Percentiles rank a stretch among this genome's conserved stretches.
These are phyloP conservation scores for Geotrichum siamense DNA, from an alignment of 1,139 yeast species.

Conservation along the genomic window DNA sequence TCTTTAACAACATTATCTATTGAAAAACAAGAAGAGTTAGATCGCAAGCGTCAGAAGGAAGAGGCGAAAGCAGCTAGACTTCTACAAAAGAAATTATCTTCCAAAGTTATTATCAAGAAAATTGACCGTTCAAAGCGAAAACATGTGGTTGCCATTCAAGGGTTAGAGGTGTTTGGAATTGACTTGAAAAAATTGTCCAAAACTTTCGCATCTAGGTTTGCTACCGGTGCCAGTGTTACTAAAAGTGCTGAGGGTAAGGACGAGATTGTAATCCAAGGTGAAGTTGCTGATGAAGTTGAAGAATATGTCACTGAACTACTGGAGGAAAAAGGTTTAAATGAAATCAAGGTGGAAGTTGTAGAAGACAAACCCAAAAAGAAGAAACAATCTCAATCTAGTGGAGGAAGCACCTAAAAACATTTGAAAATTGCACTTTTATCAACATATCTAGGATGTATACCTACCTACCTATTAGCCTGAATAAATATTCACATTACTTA, in stretches of 20 bases:
- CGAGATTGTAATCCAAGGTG: conserved; percentile 90
- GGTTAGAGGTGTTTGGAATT: conserved; percentile 77
- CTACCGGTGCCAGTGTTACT: conserved; percentile 94
- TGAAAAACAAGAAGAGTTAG: conserved; percentile 77
- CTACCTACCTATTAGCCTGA: too few relatives aligned
- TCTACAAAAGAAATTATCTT: conserved; percentile 64
- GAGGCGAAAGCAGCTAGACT: conserved; percentile 86
- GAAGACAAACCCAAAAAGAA: conserved; percentile 79
- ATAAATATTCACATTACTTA: too few relatives aligned
- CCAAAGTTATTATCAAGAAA: conserved; percentile 76
- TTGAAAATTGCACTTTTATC: too few relatives aligned
- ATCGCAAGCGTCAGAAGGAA: conserved; percentile 76
- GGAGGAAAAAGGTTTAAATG: conserved; percentile 73
- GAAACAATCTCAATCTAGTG: conserved; percentile 22
- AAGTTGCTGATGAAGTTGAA: conserved; percentile 87
- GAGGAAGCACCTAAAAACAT: too few relatives aligned
- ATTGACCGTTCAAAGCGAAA: conserved; percentile 88
- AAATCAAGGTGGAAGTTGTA: conserved; percentile 78
- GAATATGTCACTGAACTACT: conserved; percentile 62
- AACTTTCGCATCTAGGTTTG: conserved; percentile 88
- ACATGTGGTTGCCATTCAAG: conserved; percentile 78
- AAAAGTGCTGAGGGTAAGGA: conserved; percentile 89
- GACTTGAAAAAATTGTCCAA: conserved; percentile 89
- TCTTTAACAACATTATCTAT: conserved; percentile 51
- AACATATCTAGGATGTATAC: too few relatives aligned